phyloP scores from a whole-genome alignment of 31 red algal species.

The Odonthalia washingtoniensis region DNA sequence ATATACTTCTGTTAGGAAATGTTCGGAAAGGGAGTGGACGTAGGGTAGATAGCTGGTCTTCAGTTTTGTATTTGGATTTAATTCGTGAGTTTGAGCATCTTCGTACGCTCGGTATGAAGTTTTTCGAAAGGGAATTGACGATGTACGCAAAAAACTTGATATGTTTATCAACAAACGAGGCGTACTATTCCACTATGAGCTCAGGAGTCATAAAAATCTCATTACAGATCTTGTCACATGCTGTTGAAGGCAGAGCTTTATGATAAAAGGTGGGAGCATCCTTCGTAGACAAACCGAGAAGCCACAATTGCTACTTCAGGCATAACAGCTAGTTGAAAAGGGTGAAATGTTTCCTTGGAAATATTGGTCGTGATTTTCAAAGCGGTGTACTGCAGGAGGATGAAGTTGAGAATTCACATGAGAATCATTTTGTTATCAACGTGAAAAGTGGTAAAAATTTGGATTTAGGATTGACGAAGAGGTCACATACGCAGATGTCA shows the following conservation, averaged over 20 bases:
- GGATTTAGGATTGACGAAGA: background rate
- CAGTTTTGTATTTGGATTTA: background rate
- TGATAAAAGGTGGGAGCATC: background rate
- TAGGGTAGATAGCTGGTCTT: background rate
- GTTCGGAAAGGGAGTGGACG: background rate
- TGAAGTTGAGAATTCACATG: background rate
- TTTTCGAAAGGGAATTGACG: background rate
- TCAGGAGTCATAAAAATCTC: background rate
- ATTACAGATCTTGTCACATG: constrained; percentile 1
- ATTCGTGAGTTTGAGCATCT: constrained; percentile 40
- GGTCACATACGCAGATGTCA: background rate
- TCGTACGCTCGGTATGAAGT: constrained; percentile 29
- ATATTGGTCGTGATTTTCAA: background rate
- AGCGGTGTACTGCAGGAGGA: background rate
- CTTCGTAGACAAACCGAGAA: constrained; percentile 36
- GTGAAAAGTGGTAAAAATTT: background rate
- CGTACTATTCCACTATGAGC: background rate
- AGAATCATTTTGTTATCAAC: background rate
- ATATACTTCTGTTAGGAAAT: background rate
- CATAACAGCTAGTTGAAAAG: constrained; percentile 18
- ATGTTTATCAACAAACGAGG: background rate
- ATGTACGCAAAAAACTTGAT: background rate
- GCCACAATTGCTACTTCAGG: background rate
- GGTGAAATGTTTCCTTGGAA: constrained; percentile 40
- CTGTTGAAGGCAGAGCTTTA: constrained; percentile 40